Percentiles rank a stretch among this genome's conserved stretches.
Evolutionary conservation across 805 yeast species (phyloP).

Genomic region (Teunomyces atbi): DNA sequence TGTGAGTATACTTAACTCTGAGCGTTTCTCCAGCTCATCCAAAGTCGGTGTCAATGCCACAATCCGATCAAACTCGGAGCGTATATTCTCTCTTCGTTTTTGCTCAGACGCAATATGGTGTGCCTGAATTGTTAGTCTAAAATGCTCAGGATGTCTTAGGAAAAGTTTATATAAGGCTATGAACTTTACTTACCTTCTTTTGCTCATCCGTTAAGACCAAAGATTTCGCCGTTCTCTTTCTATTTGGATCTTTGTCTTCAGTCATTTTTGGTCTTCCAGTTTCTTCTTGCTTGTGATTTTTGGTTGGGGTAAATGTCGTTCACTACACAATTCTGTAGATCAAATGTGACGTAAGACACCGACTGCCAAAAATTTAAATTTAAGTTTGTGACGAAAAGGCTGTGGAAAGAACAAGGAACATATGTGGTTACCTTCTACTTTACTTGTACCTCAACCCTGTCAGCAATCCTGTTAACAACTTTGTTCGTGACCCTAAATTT

Average conservation of each 20-base stretch:
- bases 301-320: slow-evolving; percentile 6
- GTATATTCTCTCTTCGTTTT: slow-evolving; percentile 78
- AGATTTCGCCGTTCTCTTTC: slow-evolving; percentile 22
- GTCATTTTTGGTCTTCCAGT: slow-evolving; percentile 1
- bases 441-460: too few relatives aligned
- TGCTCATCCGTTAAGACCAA: slow-evolving; percentile 36
- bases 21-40: slow-evolving; percentile 66
- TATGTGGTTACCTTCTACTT: background rate
- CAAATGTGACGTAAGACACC: background rate
- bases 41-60: slow-evolving; percentile 76
- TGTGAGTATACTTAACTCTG: slow-evolving; percentile 72
- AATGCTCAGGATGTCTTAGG: background rate
- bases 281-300: background rate
- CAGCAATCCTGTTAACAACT: too few relatives aligned
- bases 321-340: background rate
- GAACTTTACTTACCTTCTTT: slow-evolving; percentile 26
- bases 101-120: slow-evolving; percentile 86
- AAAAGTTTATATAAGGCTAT: background rate
- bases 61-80: slow-evolving; percentile 76
- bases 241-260: slow-evolving; percentile 5
- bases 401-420: too few relatives aligned
- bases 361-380: too few relatives aligned
- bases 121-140: slow-evolving; percentile 36
- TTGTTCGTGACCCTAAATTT: too few relatives aligned
- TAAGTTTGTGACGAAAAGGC: too few relatives aligned